A percentile compares a stretch with the other conserved stretches of the same genome.
Conservation (phyloP, 768 basidiomycete genomes). For the Chalciporus pseudorubinellus region DNA sequence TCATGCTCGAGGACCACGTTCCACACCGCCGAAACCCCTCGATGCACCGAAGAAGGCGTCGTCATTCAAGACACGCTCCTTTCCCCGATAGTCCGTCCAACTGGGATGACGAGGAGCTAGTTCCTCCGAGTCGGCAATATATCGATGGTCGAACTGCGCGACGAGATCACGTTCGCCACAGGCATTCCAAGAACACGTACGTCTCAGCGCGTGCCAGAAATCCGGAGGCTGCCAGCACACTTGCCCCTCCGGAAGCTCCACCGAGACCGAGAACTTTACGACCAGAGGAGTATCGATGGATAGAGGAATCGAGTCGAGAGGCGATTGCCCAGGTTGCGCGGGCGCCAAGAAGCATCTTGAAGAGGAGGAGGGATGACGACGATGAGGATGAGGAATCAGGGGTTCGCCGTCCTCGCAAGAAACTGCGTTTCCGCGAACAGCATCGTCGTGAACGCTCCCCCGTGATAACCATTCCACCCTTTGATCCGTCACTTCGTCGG, state of each 20-base stretch:
- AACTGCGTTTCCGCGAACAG: constrained; percentile 20
- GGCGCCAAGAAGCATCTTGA: constrained; percentile 29
- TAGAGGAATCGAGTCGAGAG: constrained; percentile 27
- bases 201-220: constrained; percentile 24
- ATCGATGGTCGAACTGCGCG: constrained; percentile 27
- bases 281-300: constrained; percentile 22
- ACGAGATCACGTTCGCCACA: constrained; percentile 27
- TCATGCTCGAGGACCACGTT: constrained; percentile 12
- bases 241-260: constrained; percentile 17
- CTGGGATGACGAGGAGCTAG: constrained; percentile 21
- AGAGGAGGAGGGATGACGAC: constrained; percentile 27
- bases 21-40: neutral
- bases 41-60: constrained; percentile 11
- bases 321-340: constrained; percentile 24
- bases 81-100: neutral
- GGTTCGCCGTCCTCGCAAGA: constrained; percentile 18
- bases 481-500: constrained; percentile 11
- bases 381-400: constrained; percentile 2
- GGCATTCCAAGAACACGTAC: constrained; percentile 27
- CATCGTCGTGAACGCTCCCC: neutral
- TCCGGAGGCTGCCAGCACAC: constrained; percentile 6
- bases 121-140: constrained; percentile 18
- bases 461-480: constrained; percentile 14
- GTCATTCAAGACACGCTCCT: neutral
- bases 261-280: constrained; percentile 19